Percentiles rank a stretch among this genome's conserved stretches.
Conservation (phyloP, 75 land plant species). For the Selaginella tamariscina region DNA sequence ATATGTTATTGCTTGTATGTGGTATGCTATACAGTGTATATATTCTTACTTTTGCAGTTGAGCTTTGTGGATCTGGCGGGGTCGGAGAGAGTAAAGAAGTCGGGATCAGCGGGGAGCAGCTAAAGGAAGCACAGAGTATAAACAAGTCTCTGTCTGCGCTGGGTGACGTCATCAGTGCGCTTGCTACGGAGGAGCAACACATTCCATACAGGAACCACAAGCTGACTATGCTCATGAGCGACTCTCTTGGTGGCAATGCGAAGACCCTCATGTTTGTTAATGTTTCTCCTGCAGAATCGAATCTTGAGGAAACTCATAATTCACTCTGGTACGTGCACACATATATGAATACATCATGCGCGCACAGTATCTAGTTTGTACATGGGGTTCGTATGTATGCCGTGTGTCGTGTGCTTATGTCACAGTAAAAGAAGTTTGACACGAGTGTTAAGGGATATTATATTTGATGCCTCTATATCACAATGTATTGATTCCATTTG, state of each 20-base stretch:
- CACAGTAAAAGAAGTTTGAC: too few species aligned
- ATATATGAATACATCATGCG: too few species aligned
- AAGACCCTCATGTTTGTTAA: conserved; percentile 99
- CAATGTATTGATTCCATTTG: too few species aligned
- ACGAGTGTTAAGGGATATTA: too few species aligned
- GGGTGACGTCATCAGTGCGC: conserved; percentile 95
- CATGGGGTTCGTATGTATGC: too few species aligned
- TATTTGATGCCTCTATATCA: too few species aligned
- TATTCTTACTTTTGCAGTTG: conserved; percentile 41
- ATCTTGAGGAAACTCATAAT: conserved; percentile 89
- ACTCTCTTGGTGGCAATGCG: conserved; percentile 98
- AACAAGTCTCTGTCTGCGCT: conserved; percentile 95
- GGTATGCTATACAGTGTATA: too few species aligned
- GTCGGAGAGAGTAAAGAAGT: conserved; percentile 95
- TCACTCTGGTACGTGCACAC: conserved; percentile 51
- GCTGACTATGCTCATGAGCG: conserved; percentile 97
- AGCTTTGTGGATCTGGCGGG: conserved; percentile 99
- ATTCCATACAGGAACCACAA: conserved; percentile 96
- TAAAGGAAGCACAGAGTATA: conserved; percentile 99
- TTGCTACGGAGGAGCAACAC: conserved; percentile 67
- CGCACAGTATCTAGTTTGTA: neutral
- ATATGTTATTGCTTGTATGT: too few species aligned
- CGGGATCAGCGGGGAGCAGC: conserved; percentile 72
- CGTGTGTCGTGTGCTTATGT: too few species aligned
- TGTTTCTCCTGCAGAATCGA: conserved; percentile 90